These are phyloP conservation scores for Neodidymelliopsis sp. DNA, from an alignment of 2,329 filamentous ascomycete genomes.

Conservation along the genomic window DNA sequence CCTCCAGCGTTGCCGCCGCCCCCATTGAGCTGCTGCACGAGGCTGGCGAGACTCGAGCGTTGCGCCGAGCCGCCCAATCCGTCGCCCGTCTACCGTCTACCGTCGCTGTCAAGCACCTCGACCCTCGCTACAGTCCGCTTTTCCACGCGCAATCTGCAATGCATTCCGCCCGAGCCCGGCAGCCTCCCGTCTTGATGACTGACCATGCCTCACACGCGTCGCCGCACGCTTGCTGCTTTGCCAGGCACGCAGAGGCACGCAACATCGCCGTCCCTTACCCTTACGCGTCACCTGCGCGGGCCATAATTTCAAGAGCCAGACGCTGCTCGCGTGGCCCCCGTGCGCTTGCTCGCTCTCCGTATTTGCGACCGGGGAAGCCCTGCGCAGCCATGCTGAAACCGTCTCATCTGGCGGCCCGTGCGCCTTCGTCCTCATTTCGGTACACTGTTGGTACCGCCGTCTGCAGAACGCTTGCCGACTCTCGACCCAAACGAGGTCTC, in stretches of 20 bases:
- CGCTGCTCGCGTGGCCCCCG: slow-evolving; percentile 16
- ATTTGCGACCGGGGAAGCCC: slow-evolving; percentile 34
- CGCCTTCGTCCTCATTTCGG: slow-evolving; percentile 36
- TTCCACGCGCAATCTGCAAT: slow-evolving; percentile 30
- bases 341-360: slow-evolving; percentile 23
- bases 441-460: slow-evolving; percentile 28
- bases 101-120: slow-evolving; percentile 18
- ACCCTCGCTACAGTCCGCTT: slow-evolving; percentile 24
- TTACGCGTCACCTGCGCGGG: slow-evolving; percentile 14
- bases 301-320: slow-evolving; percentile 3
- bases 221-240: background rate
- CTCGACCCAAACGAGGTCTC: slow-evolving; percentile 13
- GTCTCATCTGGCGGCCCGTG: slow-evolving; percentile 36
- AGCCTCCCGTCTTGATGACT: slow-evolving; percentile 25
- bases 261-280: slow-evolving; percentile 10
- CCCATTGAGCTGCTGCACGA: slow-evolving; percentile 3
- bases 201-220: slow-evolving; percentile 15
- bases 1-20: slow-evolving; percentile 10
- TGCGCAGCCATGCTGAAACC: slow-evolving; percentile 38
- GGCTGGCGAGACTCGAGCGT: slow-evolving; percentile 14
- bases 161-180: slow-evolving; percentile 22
- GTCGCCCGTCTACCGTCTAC: slow-evolving; percentile 8
- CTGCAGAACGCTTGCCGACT: slow-evolving; percentile 36
- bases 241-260: slow-evolving; percentile 6
- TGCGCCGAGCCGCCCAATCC: slow-evolving; percentile 16